These are phyloP conservation scores for Acer campestre DNA, from an alignment of 345 rosid species.

Conservation along the genomic window DNA sequence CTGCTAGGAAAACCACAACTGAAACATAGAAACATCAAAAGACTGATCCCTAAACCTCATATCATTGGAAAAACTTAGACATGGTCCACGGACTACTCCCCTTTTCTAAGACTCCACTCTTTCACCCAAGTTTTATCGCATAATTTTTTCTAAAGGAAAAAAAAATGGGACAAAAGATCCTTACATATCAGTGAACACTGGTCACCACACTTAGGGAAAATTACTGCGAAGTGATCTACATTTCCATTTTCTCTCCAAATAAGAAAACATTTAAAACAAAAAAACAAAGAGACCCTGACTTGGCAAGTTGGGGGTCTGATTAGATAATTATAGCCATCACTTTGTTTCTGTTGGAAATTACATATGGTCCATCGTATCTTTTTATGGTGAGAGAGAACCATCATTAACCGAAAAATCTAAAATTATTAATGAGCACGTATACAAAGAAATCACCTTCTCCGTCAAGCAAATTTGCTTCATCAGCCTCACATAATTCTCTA, in stretches of 20 bases:
- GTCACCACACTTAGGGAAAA: not conserved
- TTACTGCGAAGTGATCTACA: not conserved
- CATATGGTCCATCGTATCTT: not conserved
- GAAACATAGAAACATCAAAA: not conserved
- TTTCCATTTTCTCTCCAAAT: not conserved
- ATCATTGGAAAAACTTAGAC: not conserved
- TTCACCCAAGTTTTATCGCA: not conserved
- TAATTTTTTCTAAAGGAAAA: not conserved
- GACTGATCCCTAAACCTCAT: not conserved
- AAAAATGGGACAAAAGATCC: not conserved
- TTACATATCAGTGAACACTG: not conserved
- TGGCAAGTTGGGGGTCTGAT: not conserved
- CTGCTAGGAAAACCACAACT: not conserved
- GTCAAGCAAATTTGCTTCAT: constrained; percentile 67
- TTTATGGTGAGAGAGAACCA: constrained; percentile 10
- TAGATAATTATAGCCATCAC: not conserved
- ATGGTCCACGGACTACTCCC: not conserved
- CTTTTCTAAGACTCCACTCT: not conserved
- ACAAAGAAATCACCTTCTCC: constrained; percentile 53
- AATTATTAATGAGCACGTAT: not conserved
- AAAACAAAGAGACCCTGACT: not conserved
- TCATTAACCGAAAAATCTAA: constrained; percentile 7
- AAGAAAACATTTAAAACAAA: not conserved
- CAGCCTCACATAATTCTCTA: constrained; percentile 51
- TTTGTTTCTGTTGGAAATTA: not conserved